A percentile compares a stretch with the other conserved stretches of the same genome.
Evolutionary conservation across 164 flowering plant genomes (phyloP).

Genomic region (Annona cherimola): DNA sequence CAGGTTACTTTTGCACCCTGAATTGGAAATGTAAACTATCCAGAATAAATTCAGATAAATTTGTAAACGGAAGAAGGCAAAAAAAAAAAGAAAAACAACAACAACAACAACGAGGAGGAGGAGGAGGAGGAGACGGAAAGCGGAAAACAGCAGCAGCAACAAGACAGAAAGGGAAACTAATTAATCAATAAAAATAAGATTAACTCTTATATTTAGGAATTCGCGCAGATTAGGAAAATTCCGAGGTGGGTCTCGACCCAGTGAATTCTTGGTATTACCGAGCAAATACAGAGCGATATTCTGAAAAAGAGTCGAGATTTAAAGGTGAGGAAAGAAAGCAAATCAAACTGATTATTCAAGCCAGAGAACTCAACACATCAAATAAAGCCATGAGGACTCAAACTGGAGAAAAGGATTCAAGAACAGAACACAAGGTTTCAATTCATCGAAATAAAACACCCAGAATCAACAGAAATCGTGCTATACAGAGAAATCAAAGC

Average conservation of each 20-base stretch:
- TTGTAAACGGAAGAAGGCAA: too few relatives aligned
- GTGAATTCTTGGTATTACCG: not conserved
- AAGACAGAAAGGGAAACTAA: too few relatives aligned
- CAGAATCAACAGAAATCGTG: not conserved
- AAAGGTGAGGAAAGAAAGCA: not conserved
- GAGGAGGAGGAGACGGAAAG: too few relatives aligned
- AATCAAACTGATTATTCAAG: not conserved
- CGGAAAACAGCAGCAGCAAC: too few relatives aligned
- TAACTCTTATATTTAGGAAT: too few relatives aligned
- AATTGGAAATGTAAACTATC: too few relatives aligned
- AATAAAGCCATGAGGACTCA: not conserved
- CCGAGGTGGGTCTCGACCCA: not conserved
- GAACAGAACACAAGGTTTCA: not conserved
- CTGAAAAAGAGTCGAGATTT: not conserved
- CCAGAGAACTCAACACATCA: not conserved
- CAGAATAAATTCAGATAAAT: too few relatives aligned
- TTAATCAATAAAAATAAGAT: too few relatives aligned
- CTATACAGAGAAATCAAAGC: not conserved
- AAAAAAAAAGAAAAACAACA: too few relatives aligned
- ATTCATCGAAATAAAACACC: not conserved
- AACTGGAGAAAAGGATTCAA: not conserved
- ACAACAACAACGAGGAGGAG: too few relatives aligned
- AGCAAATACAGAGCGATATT: not conserved
- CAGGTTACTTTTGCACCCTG: too few relatives aligned
- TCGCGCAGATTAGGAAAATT: not conserved